Conservation (phyloP, 192 early-diverging fungal species). For the Podila minutissima region DNA sequence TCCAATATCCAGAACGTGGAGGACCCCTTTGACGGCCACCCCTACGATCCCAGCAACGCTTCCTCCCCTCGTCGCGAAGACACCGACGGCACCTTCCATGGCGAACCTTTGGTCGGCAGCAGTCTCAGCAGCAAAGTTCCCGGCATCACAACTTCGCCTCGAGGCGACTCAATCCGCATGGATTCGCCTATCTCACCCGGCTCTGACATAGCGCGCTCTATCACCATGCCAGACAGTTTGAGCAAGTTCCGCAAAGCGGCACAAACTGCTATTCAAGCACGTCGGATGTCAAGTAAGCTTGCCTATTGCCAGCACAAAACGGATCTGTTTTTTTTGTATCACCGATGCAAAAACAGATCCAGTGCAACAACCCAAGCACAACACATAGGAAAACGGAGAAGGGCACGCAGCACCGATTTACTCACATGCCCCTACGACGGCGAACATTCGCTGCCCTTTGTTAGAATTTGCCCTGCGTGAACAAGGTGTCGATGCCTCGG, state of each 20-base stretch:
- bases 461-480: constrained; percentile 22
- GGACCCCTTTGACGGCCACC: background rate
- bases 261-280: background rate
- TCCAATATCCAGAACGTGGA: background rate
- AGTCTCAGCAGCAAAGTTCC: background rate
- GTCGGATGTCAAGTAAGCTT: constrained; percentile 14
- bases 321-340: background rate
- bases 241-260: constrained; percentile 12
- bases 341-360: background rate
- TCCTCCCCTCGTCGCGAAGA: background rate
- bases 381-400: too few relatives aligned
- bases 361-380: too few relatives aligned
- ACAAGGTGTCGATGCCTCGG: constrained; percentile 42
- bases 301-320: background rate
- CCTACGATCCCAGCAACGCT: background rate
- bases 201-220: background rate
- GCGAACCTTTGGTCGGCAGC: background rate
- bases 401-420: too few relatives aligned
- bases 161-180: background rate
- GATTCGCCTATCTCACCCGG: background rate
- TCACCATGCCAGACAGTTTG: background rate
- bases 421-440: background rate
- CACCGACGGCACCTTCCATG: background rate
- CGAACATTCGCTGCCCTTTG: background rate
- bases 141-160: background rate